phyloP scores from a whole-genome alignment of 202 grass and related monocot species.

The Schoenoplectus triqueter region DNA sequence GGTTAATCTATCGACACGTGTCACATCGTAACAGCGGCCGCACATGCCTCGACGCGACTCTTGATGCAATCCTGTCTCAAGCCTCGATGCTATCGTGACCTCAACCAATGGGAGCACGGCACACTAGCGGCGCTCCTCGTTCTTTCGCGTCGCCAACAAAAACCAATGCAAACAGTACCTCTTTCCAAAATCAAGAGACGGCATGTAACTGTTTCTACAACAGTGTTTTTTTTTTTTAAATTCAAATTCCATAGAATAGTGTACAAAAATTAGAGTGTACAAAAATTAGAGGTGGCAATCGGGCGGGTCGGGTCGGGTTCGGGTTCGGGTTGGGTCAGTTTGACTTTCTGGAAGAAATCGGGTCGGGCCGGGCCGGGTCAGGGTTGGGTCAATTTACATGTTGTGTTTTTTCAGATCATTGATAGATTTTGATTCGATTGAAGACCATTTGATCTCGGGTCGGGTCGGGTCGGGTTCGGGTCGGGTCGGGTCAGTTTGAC shows the following conservation, averaged over 20 bases:
- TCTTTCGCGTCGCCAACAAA: conserved; percentile 5
- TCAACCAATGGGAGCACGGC: neutral
- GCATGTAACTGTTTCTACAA: neutral
- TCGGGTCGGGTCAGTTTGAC: no score
- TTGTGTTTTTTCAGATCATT: no score
- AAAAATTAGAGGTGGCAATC: no score
- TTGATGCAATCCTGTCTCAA: neutral
- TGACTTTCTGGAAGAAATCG: no score
- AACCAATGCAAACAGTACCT: neutral
- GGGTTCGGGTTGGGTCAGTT: no score
- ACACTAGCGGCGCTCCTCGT: neutral
- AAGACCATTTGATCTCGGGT: no score
- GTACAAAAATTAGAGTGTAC: no score
- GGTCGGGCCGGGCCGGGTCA: no score
- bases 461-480: no score
- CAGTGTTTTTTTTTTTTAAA: neutral
- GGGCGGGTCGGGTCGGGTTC: no score
- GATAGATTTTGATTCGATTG: no score
- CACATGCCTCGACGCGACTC: neutral
- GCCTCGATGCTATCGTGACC: neutral
- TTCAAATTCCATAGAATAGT: neutral
- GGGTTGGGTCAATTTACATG: no score
- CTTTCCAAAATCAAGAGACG: neutral
- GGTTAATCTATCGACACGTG: neutral
- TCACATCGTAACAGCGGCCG: neutral